Base-by-base conservation (phyloP, 768 basidiomycete species). In the Mycena latifolia region DNA sequence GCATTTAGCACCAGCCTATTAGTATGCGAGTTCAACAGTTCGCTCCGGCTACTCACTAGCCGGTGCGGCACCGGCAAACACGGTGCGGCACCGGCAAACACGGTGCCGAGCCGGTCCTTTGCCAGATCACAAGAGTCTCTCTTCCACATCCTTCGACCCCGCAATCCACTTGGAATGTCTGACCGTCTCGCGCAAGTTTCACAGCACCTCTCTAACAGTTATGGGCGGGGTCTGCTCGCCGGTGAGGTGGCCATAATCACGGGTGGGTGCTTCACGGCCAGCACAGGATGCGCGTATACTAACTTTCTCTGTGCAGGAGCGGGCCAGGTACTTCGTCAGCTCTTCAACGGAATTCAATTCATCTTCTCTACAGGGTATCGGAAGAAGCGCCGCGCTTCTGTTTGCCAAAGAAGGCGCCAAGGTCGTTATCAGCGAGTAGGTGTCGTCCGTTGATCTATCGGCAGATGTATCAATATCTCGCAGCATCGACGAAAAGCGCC, bases 221-320 rank as follows among this genome's bases (percentile, higher is more conserved):
- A 82, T 55, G 77, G 82, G 28, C 79, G 85, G 22, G 92, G 93
- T 5, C 80, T 95, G 47, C 82, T 94, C 52, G 84, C 82, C 1
- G 92, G 89, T 8, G 91, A 95, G 72, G 93, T 94, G 10, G 93
- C 92, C 18, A 94, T 95, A 75, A 89, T 95, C 72, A 95, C 94
- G 54, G 93, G 92, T 90, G 73, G 71, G 86, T 77, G 37, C 31
- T 27, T 33, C 43, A 47, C 35, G 17, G 37, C 52, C 31, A 41
- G 22, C 31, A 11, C 55, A 10, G 24, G 8, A 25, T 35, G n/a
- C 17, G 27, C 9, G 43, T 22, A 35, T 24, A 27, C 18, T 55
- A 59, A 45, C 37, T 28, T 55, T 22, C 5, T 18, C 17, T 24
- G 45, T 35, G 37, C 63, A 91, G 91, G 92, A 76, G 91, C 91